Evolutionary conservation across 192 early-diverging fungal genomes (phyloP).

Genomic region (Coemansia sp.): DNA sequence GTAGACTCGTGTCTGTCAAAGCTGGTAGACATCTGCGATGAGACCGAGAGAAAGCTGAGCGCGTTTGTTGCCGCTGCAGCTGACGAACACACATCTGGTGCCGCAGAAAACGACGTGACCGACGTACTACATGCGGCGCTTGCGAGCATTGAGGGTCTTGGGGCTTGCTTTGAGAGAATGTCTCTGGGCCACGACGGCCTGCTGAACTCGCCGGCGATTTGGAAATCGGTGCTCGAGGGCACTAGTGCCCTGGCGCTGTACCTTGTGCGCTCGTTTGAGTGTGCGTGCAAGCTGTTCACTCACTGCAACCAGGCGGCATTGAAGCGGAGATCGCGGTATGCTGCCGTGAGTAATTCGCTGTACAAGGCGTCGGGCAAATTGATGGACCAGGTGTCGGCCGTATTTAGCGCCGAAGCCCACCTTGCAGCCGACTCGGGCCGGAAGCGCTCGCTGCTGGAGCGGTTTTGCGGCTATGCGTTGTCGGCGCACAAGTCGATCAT

Average conservation of each 20-base stretch:
- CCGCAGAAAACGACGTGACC: background rate
- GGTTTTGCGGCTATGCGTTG: slow-evolving; percentile 13
- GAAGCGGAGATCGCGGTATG: background rate
- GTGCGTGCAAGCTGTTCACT: slow-evolving; percentile 10
- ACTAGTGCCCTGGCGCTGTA: slow-evolving; percentile 20
- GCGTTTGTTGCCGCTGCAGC: background rate
- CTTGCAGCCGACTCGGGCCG: slow-evolving; percentile 13
- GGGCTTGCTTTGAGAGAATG: slow-evolving; percentile 7
- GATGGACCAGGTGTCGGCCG: slow-evolving; percentile 13
- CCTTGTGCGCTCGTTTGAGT: slow-evolving; percentile 20
- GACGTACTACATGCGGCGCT: background rate
- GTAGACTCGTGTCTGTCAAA: slow-evolving; percentile 22
- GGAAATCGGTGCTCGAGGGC: slow-evolving; percentile 28
- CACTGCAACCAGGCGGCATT: slow-evolving; percentile 3
- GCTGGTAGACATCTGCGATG: slow-evolving; percentile 12
- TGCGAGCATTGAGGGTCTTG: background rate
- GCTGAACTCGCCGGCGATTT: slow-evolving; percentile 23
- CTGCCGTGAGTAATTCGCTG: background rate
- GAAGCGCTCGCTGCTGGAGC: slow-evolving; percentile 22
- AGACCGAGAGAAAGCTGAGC: slow-evolving; percentile 1
- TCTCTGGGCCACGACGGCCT: slow-evolving; percentile 15
- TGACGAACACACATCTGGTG: background rate
- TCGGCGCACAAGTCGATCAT: slow-evolving; percentile 16
- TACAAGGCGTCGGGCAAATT: slow-evolving; percentile 7
- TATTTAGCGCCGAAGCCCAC: slow-evolving; percentile 21